Evolutionary conservation across 2,329 filamentous ascomycete genomes (phyloP).

Genomic region (Mollisiaceae sp.): DNA sequence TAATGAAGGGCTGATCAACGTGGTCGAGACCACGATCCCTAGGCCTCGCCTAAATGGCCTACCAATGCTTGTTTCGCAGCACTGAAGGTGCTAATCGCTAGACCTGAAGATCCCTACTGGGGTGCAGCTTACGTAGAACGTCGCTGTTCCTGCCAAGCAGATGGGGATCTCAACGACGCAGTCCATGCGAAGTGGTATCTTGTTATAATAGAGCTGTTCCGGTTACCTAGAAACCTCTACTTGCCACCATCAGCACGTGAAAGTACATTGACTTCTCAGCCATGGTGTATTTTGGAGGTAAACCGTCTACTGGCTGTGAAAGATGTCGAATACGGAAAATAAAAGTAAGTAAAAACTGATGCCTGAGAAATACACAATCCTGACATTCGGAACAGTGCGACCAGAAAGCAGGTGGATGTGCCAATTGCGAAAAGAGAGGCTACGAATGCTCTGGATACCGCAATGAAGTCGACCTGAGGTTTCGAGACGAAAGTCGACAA

Average conservation of each 20-base stretch:
- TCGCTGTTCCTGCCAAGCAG: neutral
- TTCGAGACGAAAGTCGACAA: conserved; percentile 59
- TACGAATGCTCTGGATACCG: conserved; percentile 58
- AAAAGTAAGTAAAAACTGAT: neutral
- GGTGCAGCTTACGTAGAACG: neutral
- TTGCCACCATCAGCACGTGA: neutral
- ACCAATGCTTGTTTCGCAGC: neutral
- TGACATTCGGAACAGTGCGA: conserved; percentile 48
- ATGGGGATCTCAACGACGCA: neutral
- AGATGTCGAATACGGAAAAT: conserved; percentile 3
- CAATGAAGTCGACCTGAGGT: conserved; percentile 60
- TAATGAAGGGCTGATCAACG: neutral
- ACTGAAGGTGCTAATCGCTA: neutral
- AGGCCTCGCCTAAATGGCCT: neutral
- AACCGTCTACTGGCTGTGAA: conserved; percentile 8
- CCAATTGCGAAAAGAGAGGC: conserved; percentile 57
- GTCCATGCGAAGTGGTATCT: neutral
- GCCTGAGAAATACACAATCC: neutral
- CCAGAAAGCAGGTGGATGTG: conserved; percentile 54
- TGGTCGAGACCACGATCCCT: neutral
- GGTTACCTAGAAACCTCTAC: neutral
- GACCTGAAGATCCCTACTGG: neutral
- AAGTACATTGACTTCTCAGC: neutral
- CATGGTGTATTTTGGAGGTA: conserved; percentile 1
- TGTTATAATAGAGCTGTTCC: neutral